Percentiles rank a stretch among this genome's conserved stretches.
Conservation (phyloP, 1,284 basidiomycete species). For the Sanghuangporus sanghuang region DNA sequence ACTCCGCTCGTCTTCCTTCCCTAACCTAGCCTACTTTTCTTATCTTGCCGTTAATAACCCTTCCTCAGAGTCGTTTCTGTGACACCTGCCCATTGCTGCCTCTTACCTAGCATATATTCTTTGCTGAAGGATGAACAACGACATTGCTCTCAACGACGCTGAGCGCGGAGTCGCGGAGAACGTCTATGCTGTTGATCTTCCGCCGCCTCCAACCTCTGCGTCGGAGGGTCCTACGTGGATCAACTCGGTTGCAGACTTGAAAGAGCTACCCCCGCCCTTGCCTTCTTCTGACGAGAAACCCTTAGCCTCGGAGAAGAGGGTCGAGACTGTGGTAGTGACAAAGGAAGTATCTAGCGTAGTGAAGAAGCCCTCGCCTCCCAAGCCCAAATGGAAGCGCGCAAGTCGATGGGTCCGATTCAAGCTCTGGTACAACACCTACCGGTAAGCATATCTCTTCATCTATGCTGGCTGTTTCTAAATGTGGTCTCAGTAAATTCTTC, state of each 20-base stretch:
- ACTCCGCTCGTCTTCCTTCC: constrained; percentile 12
- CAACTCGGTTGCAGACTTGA: constrained; percentile 16
- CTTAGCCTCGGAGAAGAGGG: constrained; percentile 18
- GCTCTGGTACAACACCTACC: constrained; percentile 64
- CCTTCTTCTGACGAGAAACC: constrained; percentile 21
- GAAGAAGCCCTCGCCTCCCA: constrained; percentile 19
- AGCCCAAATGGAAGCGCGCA: constrained; percentile 23
- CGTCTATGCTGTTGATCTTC: constrained; percentile 17
- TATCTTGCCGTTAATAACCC: constrained; percentile 7
- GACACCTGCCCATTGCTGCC: constrained; percentile 1
- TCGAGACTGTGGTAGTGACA: constrained; percentile 11
- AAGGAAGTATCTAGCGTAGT: constrained; percentile 7
- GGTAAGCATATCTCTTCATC: constrained; percentile 32
- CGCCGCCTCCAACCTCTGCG: constrained; percentile 7
- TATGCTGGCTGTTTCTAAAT: constrained; percentile 1
- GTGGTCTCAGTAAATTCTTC: constrained; percentile 51
- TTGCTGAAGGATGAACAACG: constrained; percentile 1
- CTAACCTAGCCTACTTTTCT: constrained; percentile 6
- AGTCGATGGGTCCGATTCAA: constrained; percentile 45
- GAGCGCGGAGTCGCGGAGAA: constrained; percentile 17
- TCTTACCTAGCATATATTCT: neutral
- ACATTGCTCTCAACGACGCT: constrained; percentile 15
- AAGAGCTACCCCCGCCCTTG: constrained; percentile 11
- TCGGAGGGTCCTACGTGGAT: constrained; percentile 15
- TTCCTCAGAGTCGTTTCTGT: constrained; percentile 4